Percentiles rank a stretch among this genome's conserved stretches.
These are phyloP conservation scores for Hevea brasiliensis DNA, from an alignment of 345 rosid genomes.

Conservation along the genomic window DNA sequence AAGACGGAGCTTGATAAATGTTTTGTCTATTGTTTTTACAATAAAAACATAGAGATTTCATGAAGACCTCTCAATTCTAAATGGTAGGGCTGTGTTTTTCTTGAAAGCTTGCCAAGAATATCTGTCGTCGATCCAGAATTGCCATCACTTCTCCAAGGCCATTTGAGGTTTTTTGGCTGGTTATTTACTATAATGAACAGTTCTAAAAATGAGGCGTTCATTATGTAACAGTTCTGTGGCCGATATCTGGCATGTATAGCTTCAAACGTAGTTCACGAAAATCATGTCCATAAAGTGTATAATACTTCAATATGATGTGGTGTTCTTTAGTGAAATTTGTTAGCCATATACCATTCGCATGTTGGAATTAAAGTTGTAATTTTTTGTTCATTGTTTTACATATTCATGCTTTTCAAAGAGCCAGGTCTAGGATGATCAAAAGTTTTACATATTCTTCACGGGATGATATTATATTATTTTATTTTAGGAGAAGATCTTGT, in stretches of 20 bases:
- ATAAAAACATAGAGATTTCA: not conserved
- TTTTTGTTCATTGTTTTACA: not conserved
- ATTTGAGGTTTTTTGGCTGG: constrained; percentile 14
- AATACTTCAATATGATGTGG: constrained; percentile 5
- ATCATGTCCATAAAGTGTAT: constrained; percentile 25
- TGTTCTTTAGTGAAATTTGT: not conserved
- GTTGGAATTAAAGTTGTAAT: not conserved
- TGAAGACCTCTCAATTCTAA: not conserved
- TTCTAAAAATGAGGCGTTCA: not conserved
- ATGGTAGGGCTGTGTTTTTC: not conserved
- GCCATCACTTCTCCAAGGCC: not conserved
- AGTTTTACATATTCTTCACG: too few species aligned
- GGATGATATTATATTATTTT: too few species aligned
- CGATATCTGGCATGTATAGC: constrained; percentile 3
- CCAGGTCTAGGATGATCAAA: too few species aligned
- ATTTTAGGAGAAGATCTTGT: too few species aligned
- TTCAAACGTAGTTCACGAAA: constrained; percentile 1
- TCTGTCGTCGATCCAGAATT: not conserved
- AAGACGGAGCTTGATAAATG: not conserved
- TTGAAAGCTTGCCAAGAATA: not conserved
- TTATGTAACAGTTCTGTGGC: not conserved
- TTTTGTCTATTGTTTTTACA: not conserved
- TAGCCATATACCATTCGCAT: not conserved
- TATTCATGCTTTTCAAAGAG: too few species aligned
- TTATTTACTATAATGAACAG: not conserved